phyloP scores from a whole-genome alignment of 495 filamentous ascomycete species.

The Neurospora sp. region DNA sequence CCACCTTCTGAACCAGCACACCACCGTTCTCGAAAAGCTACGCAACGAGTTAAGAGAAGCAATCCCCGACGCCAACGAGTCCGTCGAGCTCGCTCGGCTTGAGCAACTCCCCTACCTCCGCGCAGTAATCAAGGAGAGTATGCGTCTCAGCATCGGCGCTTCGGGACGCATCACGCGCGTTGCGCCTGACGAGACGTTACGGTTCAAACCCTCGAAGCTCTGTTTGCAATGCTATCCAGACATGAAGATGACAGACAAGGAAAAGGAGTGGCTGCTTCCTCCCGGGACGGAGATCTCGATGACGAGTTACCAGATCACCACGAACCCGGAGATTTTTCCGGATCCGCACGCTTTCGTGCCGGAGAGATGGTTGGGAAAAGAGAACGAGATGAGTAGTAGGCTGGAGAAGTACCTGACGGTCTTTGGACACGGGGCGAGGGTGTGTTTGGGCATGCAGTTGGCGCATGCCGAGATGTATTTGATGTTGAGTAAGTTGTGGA shows the following conservation, averaged over 20 bases:
- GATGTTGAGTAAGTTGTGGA: constrained; percentile 8
- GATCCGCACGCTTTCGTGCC: constrained; percentile 33
- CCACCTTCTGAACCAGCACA: constrained; percentile 18
- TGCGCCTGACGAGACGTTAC: constrained; percentile 29
- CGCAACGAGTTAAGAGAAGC: constrained; percentile 14
- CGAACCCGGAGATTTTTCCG: constrained; percentile 30
- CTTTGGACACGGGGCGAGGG: constrained; percentile 1
- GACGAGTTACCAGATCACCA: constrained; percentile 30
- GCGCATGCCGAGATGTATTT: constrained; percentile 7
- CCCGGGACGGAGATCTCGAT: constrained; percentile 29
- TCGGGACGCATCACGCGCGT: constrained; percentile 32
- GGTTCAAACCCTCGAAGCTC: constrained; percentile 13
- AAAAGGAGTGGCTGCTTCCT: background rate
- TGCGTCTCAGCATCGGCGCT: constrained; percentile 33
- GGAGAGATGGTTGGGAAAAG: constrained; percentile 34
- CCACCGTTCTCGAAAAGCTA: background rate
- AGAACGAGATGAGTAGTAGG: background rate
- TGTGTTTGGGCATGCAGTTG: constrained; percentile 5
- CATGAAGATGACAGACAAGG: background rate
- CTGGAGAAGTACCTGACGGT: constrained; percentile 4
- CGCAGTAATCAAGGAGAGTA: constrained; percentile 34
- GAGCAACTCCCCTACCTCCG: constrained; percentile 23
- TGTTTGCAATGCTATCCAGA: background rate
- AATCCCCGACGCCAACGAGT: constrained; percentile 1
- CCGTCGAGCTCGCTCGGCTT: background rate